Percentiles rank a stretch among this genome's conserved stretches.
Evolutionary conservation across 768 basidiomycete genomes (phyloP).

Genomic region (Tephrocybe sp.): DNA sequence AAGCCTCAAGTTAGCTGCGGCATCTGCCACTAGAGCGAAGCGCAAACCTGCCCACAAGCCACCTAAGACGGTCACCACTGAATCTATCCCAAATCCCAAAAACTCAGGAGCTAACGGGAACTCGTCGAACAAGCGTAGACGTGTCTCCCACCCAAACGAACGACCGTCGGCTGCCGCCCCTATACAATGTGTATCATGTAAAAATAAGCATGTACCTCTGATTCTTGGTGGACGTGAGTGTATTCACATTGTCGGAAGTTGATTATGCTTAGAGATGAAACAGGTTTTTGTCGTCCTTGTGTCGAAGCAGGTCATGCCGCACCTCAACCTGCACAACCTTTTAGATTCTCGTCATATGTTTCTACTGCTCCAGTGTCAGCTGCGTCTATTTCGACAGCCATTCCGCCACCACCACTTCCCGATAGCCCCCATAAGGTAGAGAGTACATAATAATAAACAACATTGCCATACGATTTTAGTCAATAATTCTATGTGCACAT

Average conservation of each 20-base stretch:
- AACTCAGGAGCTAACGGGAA: conserved; percentile 22
- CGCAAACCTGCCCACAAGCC: conserved; percentile 24
- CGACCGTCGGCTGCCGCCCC: conserved; percentile 16
- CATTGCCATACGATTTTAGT: conserved; percentile 5
- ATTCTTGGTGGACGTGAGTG: conserved; percentile 71
- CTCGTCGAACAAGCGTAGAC: conserved; percentile 39
- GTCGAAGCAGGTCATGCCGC: conserved; percentile 49
- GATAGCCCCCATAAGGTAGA: conserved; percentile 6
- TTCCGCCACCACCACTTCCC: background rate
- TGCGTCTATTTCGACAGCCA: background rate
- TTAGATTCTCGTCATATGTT: conserved; percentile 7
- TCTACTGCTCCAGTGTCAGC: background rate
- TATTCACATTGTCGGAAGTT: too few species aligned
- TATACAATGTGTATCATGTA: conserved; percentile 57
- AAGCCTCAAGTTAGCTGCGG: conserved; percentile 49
- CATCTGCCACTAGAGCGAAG: conserved; percentile 26
- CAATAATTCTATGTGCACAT: background rate
- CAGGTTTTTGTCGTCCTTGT: conserved; percentile 71
- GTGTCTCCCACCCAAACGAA: conserved; percentile 31
- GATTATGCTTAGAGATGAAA: too few species aligned
- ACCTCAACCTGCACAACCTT: conserved; percentile 10
- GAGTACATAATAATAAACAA: background rate
- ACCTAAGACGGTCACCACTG: conserved; percentile 19
- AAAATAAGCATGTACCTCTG: conserved; percentile 69
- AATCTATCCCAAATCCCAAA: conserved; percentile 1